Conservation (phyloP, 2,329 filamentous ascomycete genomes). For the Pseudogymnoascus sp. region DNA sequence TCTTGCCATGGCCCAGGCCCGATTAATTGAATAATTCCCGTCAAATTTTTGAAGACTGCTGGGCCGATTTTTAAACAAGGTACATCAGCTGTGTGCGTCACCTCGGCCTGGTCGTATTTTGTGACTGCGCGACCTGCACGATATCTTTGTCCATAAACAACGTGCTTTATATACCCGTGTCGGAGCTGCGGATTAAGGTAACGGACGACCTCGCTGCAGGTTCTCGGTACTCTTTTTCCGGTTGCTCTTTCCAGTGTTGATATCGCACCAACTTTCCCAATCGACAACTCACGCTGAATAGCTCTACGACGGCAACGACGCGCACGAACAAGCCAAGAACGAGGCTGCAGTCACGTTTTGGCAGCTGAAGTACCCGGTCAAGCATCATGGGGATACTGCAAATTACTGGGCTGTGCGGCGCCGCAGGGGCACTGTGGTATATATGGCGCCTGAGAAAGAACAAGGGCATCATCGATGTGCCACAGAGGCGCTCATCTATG, state of each 20-base stretch:
- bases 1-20: neutral
- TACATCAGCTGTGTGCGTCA: neutral
- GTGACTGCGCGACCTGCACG: neutral
- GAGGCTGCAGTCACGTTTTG: neutral
- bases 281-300: neutral
- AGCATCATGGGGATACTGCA: neutral
- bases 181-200: constrained; percentile 2
- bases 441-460: neutral
- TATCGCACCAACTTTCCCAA: neutral
- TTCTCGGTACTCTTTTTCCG: neutral
- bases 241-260: neutral
- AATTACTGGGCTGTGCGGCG: neutral
- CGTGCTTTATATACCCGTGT: neutral
- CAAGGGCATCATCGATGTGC: neutral
- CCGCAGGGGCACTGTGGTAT: neutral
- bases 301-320: neutral
- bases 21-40: neutral
- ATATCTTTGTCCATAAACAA: constrained; percentile 5
- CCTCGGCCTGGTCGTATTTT: neutral
- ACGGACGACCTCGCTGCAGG: constrained; percentile 1
- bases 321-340: neutral
- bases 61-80: constrained; percentile 6
- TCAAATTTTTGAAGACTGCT: neutral
- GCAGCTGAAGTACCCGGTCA: neutral
- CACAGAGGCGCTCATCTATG: neutral